Base-by-base conservation (phyloP, 495 filamentous ascomycete genomes). In the Hypoxylon perforatum region DNA sequence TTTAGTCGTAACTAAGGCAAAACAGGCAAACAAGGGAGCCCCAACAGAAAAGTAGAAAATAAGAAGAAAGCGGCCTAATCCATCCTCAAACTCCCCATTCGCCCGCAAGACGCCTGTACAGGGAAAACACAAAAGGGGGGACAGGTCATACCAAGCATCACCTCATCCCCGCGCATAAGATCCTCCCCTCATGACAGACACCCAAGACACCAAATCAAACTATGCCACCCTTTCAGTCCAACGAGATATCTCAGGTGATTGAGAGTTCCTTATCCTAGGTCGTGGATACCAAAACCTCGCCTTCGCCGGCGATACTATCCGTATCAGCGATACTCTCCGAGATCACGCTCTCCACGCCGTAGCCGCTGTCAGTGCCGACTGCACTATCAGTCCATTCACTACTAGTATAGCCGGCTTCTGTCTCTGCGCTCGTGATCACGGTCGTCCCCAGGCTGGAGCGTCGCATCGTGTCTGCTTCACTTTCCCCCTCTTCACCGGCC, bases 361-460 rank as follows among this genome's bases (percentile, higher is more conserved):
- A 2, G 8, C 54, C 61, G 38, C 35, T 62, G 12, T 55, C 65
- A 39, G 54, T 57, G 3, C 70, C 72, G n/a, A 70, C 45, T 12
- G 52, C 67, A 48, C 71, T 75, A 39, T 76, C 74, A 2, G 76
- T 75, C 79, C 78, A 81, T 44, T 79, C 75, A 47, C 77, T 78
- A 18, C 68, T 58, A 8, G 44, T 49, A n/a, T 69, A 64, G 7
- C 47, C 54, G 46, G 66, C 66, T 50, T 84, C 77, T 3, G 82
- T 68, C 22, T 70, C 71, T 21, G 89, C 88, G 63, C 89, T 87
- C 9, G 86, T 89, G 47, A 82, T 77, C 39, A 84, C 79, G 36
- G 80, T 84, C 48, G 78, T 81, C 0, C 73, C 77, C 0, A 71
- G 57, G 56, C 75, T 78, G 4, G 72, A 70, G 38, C 73, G 54